Base-by-base conservation (phyloP, 805 yeast species). In the Monosporozyma siamensis region DNA sequence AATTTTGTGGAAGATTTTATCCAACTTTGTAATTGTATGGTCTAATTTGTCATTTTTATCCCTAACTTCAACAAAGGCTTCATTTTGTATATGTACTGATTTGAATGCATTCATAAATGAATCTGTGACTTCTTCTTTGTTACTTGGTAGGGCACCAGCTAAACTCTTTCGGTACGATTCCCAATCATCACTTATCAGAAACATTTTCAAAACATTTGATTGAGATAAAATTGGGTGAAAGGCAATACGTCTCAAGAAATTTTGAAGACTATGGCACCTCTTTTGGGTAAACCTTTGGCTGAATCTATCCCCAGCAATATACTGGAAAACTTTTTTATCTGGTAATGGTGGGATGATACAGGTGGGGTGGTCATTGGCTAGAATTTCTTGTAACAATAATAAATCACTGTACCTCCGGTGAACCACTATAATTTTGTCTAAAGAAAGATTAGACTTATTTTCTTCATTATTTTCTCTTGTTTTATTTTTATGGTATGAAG, bases 41-140 rank as follows among this genome's bases (percentile, higher is more conserved):
- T 87, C 92, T 43, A 90, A 66, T 59, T 86, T 85, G 52, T 83
- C 85, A 17, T 89, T 75, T 49, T 83, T 77, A 52, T 87, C 95
- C 50, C 77, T 78, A 34, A 90, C 87, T 50, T 82, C 92, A 39
- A 80, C 70, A 52, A 90, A 86, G 55, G 86, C 96, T 36, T 82
- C 77, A 47, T 75, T 77, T 53, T 80, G 85, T 40, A 69, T 64
- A 38, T 73, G 68, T 4, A 82, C 80, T 39, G 85, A 80, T 43
- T 90, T 82, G 56, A 90, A 86, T n/a, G 95, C 95, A 57, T 90
- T 90, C 82, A 90, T 83, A 34, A 92, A 78, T 3, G 84, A 81
- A 56, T 90, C 98, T 0, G 95, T 80, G n/a, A 90, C 72, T 11
- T 85, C 78, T 40, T 92, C 98, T 43, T 55, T 56, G 21, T 50